These are phyloP conservation scores for Lagenidium giganteum DNA, from an alignment of 352 stramenopile species.

Conservation along the genomic window DNA sequence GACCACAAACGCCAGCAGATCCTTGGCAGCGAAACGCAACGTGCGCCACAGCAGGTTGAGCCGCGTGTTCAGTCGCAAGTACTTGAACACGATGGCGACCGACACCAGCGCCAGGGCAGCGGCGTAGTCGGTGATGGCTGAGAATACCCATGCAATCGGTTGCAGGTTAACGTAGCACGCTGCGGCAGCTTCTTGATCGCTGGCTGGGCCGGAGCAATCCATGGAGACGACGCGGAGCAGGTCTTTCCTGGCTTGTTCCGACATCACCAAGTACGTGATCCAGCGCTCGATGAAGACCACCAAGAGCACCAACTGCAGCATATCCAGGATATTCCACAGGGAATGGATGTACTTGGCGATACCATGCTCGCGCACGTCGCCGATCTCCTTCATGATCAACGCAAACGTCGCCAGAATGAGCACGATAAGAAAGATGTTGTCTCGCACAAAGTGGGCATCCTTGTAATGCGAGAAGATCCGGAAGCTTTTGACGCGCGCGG, in stretches of 20 bases:
- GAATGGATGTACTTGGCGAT: constrained; percentile 63
- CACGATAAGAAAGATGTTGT: constrained; percentile 63
- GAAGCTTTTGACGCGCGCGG: constrained; percentile 64
- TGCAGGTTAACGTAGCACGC: constrained; percentile 62
- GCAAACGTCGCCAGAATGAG: constrained; percentile 42
- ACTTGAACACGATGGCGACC: constrained; percentile 82
- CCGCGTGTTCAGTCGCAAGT: constrained; percentile 65
- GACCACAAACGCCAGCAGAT: constrained; percentile 67
- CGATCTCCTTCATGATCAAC: constrained; percentile 48
- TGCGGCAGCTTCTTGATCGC: constrained; percentile 33
- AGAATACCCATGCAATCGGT: constrained; percentile 38
- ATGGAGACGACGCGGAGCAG: constrained; percentile 44
- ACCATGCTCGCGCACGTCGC: constrained; percentile 40
- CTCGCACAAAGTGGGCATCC: constrained; percentile 32
- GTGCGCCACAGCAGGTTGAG: constrained; percentile 79
- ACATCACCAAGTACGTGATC: constrained; percentile 44
- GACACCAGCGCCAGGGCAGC: constrained; percentile 56
- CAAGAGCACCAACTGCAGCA: constrained; percentile 65
- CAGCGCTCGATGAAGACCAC: constrained; percentile 59
- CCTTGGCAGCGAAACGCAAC: constrained; percentile 65
- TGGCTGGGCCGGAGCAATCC: constrained; percentile 37
- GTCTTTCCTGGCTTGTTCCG: constrained; percentile 42
- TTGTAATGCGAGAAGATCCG: constrained; percentile 54
- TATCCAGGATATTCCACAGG: constrained; percentile 76
- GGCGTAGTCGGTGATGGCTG: constrained; percentile 49